These are phyloP conservation scores for Aechmea fasciata DNA, from an alignment of 176 grass and related monocot genomes.

Conservation along the genomic window DNA sequence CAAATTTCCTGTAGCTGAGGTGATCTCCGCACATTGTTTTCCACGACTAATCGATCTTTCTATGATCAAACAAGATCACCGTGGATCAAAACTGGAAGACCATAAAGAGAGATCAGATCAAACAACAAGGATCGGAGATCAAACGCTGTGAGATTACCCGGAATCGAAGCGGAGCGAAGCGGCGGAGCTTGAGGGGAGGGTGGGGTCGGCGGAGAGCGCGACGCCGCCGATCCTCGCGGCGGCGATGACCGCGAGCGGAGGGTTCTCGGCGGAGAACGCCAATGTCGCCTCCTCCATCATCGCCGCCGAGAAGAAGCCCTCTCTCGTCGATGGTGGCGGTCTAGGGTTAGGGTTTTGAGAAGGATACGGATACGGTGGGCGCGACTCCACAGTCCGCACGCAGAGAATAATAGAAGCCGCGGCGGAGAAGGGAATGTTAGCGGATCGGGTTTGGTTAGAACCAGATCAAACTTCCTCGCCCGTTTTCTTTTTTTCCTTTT, in stretches of 20 bases:
- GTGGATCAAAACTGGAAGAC: neutral
- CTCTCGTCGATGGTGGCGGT: too few species aligned
- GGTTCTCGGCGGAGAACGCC: constrained; percentile 45
- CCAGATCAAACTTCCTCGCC: too few species aligned
- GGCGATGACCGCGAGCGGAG: constrained; percentile 57
- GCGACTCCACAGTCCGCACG: too few species aligned
- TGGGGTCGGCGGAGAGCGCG: constrained; percentile 39
- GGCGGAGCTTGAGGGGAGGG: constrained; percentile 41
- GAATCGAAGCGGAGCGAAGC: constrained; percentile 48
- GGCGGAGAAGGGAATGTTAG: too few species aligned
- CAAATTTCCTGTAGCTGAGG: too few species aligned
- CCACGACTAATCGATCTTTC: too few species aligned
- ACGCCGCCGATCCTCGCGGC: constrained; percentile 60
- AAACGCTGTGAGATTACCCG: constrained; percentile 25
- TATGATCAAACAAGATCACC: too few species aligned
- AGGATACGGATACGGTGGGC: too few species aligned
- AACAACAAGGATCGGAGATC: neutral
- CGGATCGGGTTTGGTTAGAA: too few species aligned
- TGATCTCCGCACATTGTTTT: too few species aligned
- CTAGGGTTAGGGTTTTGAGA: constrained; percentile 17
- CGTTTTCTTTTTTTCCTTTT: too few species aligned
- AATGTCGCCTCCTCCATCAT: constrained; percentile 36
- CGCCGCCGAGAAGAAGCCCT: constrained; percentile 3
- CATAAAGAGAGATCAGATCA: neutral
- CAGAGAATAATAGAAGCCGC: too few species aligned